Conservation (phyloP, 768 basidiomycete genomes). For the Lentinula detonsa region DNA sequence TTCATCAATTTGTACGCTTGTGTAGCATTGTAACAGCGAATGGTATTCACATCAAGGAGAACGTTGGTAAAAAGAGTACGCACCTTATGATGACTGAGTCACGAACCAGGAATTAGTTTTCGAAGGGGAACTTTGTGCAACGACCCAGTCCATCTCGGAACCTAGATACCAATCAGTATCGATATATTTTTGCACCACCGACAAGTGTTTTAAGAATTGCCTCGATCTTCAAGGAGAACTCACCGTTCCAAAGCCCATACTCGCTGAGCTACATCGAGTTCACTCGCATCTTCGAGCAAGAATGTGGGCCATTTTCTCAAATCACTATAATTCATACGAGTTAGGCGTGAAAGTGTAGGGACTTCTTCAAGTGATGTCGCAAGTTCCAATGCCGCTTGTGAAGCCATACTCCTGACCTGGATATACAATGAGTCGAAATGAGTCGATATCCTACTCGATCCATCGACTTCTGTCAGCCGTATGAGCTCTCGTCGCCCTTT, state of each 20-base stretch:
- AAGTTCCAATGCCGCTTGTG: neutral
- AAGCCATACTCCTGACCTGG: neutral
- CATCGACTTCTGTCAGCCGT: neutral
- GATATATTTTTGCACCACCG: too few species aligned
- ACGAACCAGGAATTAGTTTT: too few species aligned
- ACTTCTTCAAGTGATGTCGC: neutral
- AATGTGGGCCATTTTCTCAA: neutral
- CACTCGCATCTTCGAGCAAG: neutral
- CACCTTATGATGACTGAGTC: too few species aligned
- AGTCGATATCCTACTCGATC: neutral
- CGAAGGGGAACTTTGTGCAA: too few species aligned
- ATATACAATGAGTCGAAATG: neutral
- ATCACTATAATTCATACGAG: neutral
- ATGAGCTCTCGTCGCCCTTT: neutral
- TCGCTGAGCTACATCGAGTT: neutral
- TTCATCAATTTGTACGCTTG: too few species aligned
- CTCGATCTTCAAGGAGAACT: neutral
- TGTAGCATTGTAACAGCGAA: too few species aligned
- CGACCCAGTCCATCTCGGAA: neutral
- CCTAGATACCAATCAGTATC: neutral
- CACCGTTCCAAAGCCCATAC: constrained; percentile 1
- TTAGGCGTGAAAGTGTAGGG: neutral
- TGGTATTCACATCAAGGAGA: too few species aligned
- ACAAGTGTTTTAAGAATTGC: too few species aligned
- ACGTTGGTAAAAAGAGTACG: too few species aligned